Conservation (phyloP, 371 early-diverging fungal species). For the Mortierella sp. region DNA sequence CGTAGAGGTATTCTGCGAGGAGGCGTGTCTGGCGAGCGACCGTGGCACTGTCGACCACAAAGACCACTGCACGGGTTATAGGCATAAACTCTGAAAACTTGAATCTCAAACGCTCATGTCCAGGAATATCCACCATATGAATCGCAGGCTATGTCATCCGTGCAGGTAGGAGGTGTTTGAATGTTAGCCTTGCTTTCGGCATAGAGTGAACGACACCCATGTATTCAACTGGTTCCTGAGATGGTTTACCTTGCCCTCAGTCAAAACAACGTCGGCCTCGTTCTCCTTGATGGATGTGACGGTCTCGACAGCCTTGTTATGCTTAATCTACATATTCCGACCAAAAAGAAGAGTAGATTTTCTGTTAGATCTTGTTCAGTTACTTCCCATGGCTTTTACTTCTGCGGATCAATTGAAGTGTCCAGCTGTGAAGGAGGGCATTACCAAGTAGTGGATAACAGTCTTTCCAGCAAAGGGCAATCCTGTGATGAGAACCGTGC, state of each 20-base stretch:
- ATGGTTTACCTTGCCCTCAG: constrained; percentile 59
- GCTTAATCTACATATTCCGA: constrained; percentile 62
- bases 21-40: constrained; percentile 64
- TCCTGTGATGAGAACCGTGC: constrained; percentile 68
- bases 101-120: constrained; percentile 87
- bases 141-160: constrained; percentile 53
- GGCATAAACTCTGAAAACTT: constrained; percentile 78
- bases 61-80: constrained; percentile 79
- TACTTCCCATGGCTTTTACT: neutral
- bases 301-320: constrained; percentile 65
- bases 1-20: constrained; percentile 82
- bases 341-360: neutral
- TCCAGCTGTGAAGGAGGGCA: neutral
- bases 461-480: constrained; percentile 72
- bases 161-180: neutral
- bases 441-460: constrained; percentile 63
- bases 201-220: neutral
- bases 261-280: constrained; percentile 64
- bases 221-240: neutral
- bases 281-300: constrained; percentile 85
- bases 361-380: neutral
- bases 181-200: neutral
- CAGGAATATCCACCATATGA: constrained; percentile 89
- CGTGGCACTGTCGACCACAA: constrained; percentile 84
- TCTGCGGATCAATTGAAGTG: neutral